Base-by-base conservation (phyloP, 176 grass and related monocot genomes). In the Bromus sterilis region DNA sequence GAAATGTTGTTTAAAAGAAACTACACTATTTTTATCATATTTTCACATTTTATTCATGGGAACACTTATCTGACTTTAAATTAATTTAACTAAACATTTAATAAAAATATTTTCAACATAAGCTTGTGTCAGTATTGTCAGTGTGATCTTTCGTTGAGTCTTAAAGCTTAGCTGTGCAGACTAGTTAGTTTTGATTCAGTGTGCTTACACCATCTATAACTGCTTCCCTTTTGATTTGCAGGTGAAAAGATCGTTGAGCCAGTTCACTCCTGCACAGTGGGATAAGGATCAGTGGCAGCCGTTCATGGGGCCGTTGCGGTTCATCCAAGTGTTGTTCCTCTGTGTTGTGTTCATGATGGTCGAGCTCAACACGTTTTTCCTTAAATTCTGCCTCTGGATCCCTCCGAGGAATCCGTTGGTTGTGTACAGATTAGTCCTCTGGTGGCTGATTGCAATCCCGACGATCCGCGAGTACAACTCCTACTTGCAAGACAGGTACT, bases 401-500 rank as follows among this genome's bases (percentile, higher is more conserved):
- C 93, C 97, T 80, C 97, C 97, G 1, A 86, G 97, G 62, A 99
- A 99, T 74, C 97, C 97, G 1, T 66, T 99, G 44, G 88, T 99
- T 7, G 55, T 83, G 20, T 99, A 99, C 70, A 92, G 93, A 74
- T 90, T 99, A 75, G 64, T 99, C 24, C 83, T 99, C 1, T 96
- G 97, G 97, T 99, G 97, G 97, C 74, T 99, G 53, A 91, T 99
- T 79, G 97, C 97, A 7, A 99, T 99, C 56, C 97, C 97, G 56
- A 99, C 97, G 9, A 99, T 99, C 21, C 97, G 97, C 2, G 97
- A 99, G 82, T 99, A 99, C 72, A 99, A 99, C 37, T 96, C 93
- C 36, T 99, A 96, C 89, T 83, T 99, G 37, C 97, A 99, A 82
- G 93, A 99, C 91, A 96, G 91, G 97, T 99, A 46, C 69, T 11